Conservation (phyloP, 176 grass and related monocot species). For the Carex parvula region DNA sequence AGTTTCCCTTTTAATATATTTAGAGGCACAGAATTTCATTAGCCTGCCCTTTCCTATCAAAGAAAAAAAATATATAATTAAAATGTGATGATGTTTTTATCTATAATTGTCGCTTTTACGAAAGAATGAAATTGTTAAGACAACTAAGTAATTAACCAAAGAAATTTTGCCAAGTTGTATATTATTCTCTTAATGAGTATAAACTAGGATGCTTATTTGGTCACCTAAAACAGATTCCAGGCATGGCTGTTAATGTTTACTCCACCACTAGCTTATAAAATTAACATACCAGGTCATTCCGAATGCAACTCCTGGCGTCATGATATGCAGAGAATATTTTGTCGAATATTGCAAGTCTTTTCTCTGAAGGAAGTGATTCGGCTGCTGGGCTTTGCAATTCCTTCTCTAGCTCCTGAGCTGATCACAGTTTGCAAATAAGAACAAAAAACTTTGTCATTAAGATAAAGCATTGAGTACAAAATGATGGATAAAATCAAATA, state of each 20-base stretch:
- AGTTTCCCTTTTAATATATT: neutral
- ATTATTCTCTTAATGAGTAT: slow-evolving; percentile 6
- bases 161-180: neutral
- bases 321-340: slow-evolving; percentile 98
- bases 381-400: slow-evolving; percentile 55
- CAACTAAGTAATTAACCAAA: neutral
- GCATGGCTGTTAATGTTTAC: neutral
- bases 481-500: slow-evolving; percentile 23
- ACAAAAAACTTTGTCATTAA: slow-evolving; percentile 22
- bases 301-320: slow-evolving; percentile 94
- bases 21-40: neutral
- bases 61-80: neutral
- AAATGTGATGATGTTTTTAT: neutral
- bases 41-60: neutral
- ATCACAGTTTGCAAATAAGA: slow-evolving; percentile 54
- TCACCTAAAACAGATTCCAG: neutral
- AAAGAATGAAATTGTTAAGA: too few relatives aligned
- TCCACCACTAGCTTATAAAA: neutral
- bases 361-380: slow-evolving; percentile 71
- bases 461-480: neutral
- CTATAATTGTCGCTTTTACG: too few relatives aligned
- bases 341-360: slow-evolving; percentile 88
- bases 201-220: neutral
- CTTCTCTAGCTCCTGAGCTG: slow-evolving; percentile 99
- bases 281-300: slow-evolving; percentile 78